These are phyloP conservation scores for Rhodotorula taiwanensis DNA, from an alignment of 768 basidiomycete genomes.

Conservation along the genomic window DNA sequence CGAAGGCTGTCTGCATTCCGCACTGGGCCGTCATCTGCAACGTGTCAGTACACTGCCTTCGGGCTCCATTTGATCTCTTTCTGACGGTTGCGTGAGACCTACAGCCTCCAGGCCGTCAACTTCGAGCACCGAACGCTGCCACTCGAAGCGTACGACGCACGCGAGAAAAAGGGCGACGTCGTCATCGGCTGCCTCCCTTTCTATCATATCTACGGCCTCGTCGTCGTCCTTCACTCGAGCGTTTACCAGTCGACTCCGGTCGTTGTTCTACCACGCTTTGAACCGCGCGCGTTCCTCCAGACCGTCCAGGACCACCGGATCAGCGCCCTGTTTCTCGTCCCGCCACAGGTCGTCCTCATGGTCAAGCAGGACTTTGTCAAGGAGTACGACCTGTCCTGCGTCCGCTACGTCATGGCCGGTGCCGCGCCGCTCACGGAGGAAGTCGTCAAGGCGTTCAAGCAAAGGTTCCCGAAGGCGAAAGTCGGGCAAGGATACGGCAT, in stretches of 20 bases:
- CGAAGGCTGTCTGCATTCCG: constrained; percentile 31
- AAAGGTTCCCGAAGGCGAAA: constrained; percentile 12
- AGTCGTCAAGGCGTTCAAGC: constrained; percentile 3
- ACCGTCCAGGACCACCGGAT: constrained; percentile 20
- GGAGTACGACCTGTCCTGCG: constrained; percentile 16
- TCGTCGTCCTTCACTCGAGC: constrained; percentile 17
- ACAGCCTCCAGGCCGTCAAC: not conserved
- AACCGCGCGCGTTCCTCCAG: constrained; percentile 6
- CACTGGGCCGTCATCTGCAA: constrained; percentile 29
- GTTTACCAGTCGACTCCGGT: constrained; percentile 14
- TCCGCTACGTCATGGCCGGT: constrained; percentile 20
- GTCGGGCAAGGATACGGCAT: constrained; percentile 30
- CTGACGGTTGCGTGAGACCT: not conserved
- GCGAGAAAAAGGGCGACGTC: constrained; percentile 19
- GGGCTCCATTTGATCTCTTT: not conserved
- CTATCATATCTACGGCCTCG: constrained; percentile 32
- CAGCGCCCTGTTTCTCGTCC: constrained; percentile 33
- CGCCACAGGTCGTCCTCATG: constrained; percentile 25
- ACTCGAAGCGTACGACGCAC: constrained; percentile 1
- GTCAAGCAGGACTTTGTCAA: constrained; percentile 19
- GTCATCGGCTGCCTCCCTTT: constrained; percentile 23
- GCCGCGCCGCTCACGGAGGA: constrained; percentile 32
- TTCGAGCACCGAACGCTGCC: not conserved
- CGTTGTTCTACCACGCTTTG: constrained; percentile 19
- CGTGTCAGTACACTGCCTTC: not conserved